phyloP scores from a whole-genome alignment of 306 rosid species.

The Ziziphus jujuba region DNA sequence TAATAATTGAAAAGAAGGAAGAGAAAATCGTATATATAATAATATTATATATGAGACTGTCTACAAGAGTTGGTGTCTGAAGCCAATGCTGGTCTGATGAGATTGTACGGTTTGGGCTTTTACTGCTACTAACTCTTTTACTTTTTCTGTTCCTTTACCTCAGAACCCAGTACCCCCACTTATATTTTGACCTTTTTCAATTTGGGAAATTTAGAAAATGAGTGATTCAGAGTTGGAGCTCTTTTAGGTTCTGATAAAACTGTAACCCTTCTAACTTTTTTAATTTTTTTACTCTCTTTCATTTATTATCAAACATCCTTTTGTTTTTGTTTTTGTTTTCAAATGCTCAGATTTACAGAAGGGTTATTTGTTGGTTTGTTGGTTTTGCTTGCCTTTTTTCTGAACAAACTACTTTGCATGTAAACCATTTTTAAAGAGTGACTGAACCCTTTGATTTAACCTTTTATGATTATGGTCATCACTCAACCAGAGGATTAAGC shows the following conservation, averaged over 20 bases:
- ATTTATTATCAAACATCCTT: no score
- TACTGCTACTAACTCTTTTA: conserved; percentile 76
- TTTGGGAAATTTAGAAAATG: conserved; percentile 6
- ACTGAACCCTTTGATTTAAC: conserved; percentile 6
- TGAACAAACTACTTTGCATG: no score
- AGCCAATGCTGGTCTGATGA: conserved; percentile 48
- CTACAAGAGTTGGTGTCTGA: conserved; percentile 58
- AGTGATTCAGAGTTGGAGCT: conserved; percentile 17
- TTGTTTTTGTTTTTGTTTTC: no score
- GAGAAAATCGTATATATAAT: conserved; percentile 40
- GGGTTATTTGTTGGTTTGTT: neutral
- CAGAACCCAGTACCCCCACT: conserved; percentile 53
- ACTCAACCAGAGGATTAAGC: neutral
- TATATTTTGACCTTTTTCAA: conserved; percentile 52
- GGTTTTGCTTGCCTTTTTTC: neutral
- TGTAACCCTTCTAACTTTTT: conserved; percentile 14
- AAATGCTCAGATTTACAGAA: neutral
- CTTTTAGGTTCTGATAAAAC: conserved; percentile 27
- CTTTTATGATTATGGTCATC: neutral
- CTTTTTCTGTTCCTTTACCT: conserved; percentile 75
- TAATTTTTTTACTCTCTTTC: neutral
- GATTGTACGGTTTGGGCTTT: conserved; percentile 82
- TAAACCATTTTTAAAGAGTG: no score
- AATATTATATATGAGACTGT: conserved; percentile 42
- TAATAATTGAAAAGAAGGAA: conserved; percentile 6